Conservation (phyloP, 129 eudicot genomes). For the Silybum marianum region DNA sequence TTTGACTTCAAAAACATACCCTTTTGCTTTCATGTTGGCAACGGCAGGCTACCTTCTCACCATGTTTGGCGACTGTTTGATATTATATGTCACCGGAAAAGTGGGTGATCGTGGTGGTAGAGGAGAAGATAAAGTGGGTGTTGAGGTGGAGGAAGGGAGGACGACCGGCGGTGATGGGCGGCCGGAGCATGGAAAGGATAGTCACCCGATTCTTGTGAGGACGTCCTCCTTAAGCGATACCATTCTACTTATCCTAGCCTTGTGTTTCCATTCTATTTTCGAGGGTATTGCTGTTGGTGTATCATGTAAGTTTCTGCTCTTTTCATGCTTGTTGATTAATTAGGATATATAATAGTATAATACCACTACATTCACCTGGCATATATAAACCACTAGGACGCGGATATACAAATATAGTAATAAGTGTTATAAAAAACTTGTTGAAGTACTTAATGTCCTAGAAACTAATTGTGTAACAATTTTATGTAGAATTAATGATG, state of each 20-base stretch:
- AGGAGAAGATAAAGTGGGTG: conserved; percentile 40
- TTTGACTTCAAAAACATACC: conserved; percentile 57
- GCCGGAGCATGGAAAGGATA: neutral
- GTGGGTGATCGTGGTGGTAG: conserved; percentile 9
- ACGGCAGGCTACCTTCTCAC: conserved; percentile 65
- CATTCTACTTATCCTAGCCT: conserved; percentile 65
- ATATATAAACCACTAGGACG: neutral
- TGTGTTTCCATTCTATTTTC: conserved; percentile 80
- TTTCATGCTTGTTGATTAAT: neutral
- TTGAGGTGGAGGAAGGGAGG: conserved; percentile 45
- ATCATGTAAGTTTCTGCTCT: conserved; percentile 51
- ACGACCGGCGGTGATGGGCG: neutral
- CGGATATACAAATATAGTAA: neutral
- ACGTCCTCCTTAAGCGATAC: conserved; percentile 62
- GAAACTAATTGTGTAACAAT: neutral
- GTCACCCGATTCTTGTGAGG: conserved; percentile 39
- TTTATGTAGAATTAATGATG: neutral
- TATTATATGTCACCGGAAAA: conserved; percentile 37
- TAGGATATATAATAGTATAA: neutral
- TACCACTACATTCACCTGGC: neutral
- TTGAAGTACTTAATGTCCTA: neutral
- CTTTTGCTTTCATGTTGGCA: conserved; percentile 86
- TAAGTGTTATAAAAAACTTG: neutral
- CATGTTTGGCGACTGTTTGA: conserved; percentile 69
- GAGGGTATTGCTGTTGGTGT: conserved; percentile 96